A percentile compares a stretch with the other conserved stretches of the same genome.
These are phyloP conservation scores for Cordia subcordata DNA, from an alignment of 257 asterid species.

Conservation along the genomic window DNA sequence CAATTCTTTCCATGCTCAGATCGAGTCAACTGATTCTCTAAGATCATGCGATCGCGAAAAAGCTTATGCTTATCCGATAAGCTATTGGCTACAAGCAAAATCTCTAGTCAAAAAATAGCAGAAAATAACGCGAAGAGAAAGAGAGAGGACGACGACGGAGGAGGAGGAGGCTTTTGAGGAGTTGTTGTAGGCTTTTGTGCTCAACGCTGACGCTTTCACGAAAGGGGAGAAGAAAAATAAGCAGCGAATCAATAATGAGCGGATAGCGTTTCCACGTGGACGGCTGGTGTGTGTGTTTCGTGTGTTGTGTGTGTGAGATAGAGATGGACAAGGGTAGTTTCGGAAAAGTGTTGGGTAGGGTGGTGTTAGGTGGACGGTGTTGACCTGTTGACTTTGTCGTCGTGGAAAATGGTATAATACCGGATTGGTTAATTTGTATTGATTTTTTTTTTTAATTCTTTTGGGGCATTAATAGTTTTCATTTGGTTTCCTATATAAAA, in stretches of 20 bases:
- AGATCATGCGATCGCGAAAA: not conserved
- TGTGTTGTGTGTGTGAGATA: not conserved
- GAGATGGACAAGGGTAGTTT: constrained; percentile 23
- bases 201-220: not conserved
- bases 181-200: not conserved
- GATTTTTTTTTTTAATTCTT: too few relatives aligned
- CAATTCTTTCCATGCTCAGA: constrained; percentile 62
- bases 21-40: constrained; percentile 10
- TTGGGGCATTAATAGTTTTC: too few relatives aligned
- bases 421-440: too few relatives aligned
- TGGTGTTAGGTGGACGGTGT: constrained; percentile 14
- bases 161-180: not conserved
- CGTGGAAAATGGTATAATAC: too few relatives aligned
- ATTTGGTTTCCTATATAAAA: too few relatives aligned
- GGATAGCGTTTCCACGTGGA: constrained; percentile 30
- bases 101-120: not conserved
- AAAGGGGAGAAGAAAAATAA: not conserved
- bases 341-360: constrained; percentile 4
- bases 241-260: not conserved
- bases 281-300: not conserved
- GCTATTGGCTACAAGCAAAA: not conserved
- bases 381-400: constrained; percentile 8
- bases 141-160: too few relatives aligned
- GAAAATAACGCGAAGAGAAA: too few relatives aligned
- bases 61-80: too few relatives aligned